Percentiles rank a stretch among this genome's conserved stretches.
Evolutionary conservation across 1,284 basidiomycete species (phyloP).

Genomic region (Pascua guehoae): DNA sequence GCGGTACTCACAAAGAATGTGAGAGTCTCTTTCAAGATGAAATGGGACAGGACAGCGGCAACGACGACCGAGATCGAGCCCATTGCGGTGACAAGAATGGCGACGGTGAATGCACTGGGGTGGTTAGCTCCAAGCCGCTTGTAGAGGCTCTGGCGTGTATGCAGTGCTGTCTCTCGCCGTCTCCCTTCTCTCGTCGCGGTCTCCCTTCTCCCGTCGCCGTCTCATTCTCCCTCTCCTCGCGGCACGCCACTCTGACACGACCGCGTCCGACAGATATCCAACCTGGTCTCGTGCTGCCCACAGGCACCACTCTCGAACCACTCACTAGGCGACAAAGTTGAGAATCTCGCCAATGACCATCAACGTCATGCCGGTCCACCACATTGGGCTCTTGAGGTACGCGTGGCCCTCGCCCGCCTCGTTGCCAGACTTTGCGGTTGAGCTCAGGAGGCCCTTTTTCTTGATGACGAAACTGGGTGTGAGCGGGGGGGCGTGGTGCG

Average conservation of each 20-base stretch:
- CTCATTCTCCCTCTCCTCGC: background rate
- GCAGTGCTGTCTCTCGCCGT: too few species aligned
- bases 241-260: too few species aligned
- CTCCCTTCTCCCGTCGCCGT: too few species aligned
- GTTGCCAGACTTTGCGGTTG: conserved; percentile 56
- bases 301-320: background rate
- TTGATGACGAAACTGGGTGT: conserved; percentile 61
- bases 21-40: conserved; percentile 88
- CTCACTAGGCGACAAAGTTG: conserved; percentile 51
- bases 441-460: conserved; percentile 73
- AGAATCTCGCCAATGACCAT: conserved; percentile 47
- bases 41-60: conserved; percentile 86
- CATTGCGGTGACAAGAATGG: conserved; percentile 60
- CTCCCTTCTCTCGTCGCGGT: too few species aligned
- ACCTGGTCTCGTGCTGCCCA: too few species aligned
- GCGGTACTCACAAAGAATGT: conserved; percentile 42
- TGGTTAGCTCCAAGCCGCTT: background rate
- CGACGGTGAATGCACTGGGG: conserved; percentile 40
- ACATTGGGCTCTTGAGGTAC: conserved; percentile 77
- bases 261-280: too few species aligned
- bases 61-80: conserved; percentile 95
- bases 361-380: conserved; percentile 63
- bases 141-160: too few species aligned
- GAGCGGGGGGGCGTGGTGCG: background rate
- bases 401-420: conserved; percentile 86